Percentiles rank a stretch among this genome's conserved stretches.
These are phyloP conservation scores for Trichoderma orchidacearum DNA, from an alignment of 495 filamentous ascomycete species.

Conservation along the genomic window DNA sequence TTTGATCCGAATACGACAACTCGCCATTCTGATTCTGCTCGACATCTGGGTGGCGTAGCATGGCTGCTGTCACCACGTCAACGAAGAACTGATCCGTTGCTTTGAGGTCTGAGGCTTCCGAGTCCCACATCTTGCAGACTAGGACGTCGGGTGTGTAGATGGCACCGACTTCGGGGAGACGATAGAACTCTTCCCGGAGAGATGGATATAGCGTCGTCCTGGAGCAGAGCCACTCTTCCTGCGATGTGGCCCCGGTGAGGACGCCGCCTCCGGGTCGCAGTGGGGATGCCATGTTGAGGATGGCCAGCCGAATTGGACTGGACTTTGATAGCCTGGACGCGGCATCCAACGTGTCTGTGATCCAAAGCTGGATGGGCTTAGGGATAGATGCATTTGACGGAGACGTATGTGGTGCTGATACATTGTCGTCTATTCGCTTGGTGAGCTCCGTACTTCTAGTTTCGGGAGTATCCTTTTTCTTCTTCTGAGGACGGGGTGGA, in stretches of 20 bases:
- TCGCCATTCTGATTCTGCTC: slow-evolving; percentile 10
- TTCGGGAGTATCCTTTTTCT: neutral
- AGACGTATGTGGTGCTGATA: slow-evolving; percentile 4
- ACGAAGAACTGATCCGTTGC: slow-evolving; percentile 25
- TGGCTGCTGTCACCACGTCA: slow-evolving; percentile 46
- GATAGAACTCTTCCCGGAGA: slow-evolving; percentile 42
- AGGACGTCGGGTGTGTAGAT: slow-evolving; percentile 42
- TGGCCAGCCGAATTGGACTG: slow-evolving; percentile 17
- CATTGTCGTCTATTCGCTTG: neutral
- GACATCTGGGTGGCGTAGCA: slow-evolving; percentile 30
- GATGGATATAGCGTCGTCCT: slow-evolving; percentile 46
- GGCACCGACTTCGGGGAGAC: slow-evolving; percentile 32
- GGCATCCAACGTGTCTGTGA: slow-evolving; percentile 32
- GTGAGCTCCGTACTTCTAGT: neutral
- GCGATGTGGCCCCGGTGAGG: slow-evolving; percentile 39
- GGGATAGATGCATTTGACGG: slow-evolving; percentile 13
- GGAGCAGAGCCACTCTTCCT: slow-evolving; percentile 55
- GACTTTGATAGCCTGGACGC: slow-evolving; percentile 15
- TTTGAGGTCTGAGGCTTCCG: neutral
- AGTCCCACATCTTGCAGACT: slow-evolving; percentile 12
- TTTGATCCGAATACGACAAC: slow-evolving; percentile 14
- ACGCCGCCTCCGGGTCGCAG: slow-evolving; percentile 43
- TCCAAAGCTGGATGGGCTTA: slow-evolving; percentile 11
- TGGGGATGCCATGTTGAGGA: slow-evolving; percentile 54
- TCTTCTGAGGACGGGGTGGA: slow-evolving; percentile 9